phyloP scores from a whole-genome alignment of 805 yeast species.

The Metschnikowia vanudenii region DNA sequence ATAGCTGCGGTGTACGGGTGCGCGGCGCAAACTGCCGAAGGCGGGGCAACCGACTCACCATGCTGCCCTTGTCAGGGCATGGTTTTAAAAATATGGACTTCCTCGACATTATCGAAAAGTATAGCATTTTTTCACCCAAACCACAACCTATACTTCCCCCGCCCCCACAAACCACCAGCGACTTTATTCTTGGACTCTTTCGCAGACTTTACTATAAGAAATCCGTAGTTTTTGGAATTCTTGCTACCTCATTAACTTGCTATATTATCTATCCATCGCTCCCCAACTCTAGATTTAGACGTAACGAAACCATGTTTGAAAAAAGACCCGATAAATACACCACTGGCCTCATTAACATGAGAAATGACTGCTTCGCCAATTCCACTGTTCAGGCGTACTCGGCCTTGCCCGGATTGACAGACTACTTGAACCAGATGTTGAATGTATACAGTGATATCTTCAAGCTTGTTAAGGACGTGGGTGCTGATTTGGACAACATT shows the following conservation, averaged over 20 bases:
- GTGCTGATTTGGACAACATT: constrained; percentile 14
- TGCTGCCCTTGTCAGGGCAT: neutral
- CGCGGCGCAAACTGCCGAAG: constrained; percentile 6
- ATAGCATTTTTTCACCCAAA: constrained; percentile 4
- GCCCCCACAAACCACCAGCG: neutral
- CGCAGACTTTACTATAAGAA: constrained; percentile 1
- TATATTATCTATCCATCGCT: constrained; percentile 17
- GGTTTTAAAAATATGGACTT: constrained; percentile 10
- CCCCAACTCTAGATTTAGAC: constrained; percentile 1
- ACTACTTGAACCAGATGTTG: constrained; percentile 50
- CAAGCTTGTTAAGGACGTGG: constrained; percentile 15
- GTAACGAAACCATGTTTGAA: constrained; percentile 33
- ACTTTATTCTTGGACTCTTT: neutral
- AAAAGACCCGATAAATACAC: constrained; percentile 70
- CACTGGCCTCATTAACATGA: constrained; percentile 77
- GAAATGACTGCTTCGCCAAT: constrained; percentile 93
- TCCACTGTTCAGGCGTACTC: constrained; percentile 79
- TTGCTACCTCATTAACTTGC: constrained; percentile 10
- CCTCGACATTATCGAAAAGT: constrained; percentile 8
- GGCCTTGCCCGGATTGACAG: constrained; percentile 56
- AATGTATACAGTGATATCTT: constrained; percentile 25
- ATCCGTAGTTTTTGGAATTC: neutral
- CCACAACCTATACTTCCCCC: neutral
- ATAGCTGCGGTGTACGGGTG: constrained; percentile 1
- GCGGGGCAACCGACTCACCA: constrained; percentile 8